These are phyloP conservation scores for Colletotrichum nymphaeae DNA, from an alignment of 2,329 filamentous ascomycete species.

Conservation along the genomic window DNA sequence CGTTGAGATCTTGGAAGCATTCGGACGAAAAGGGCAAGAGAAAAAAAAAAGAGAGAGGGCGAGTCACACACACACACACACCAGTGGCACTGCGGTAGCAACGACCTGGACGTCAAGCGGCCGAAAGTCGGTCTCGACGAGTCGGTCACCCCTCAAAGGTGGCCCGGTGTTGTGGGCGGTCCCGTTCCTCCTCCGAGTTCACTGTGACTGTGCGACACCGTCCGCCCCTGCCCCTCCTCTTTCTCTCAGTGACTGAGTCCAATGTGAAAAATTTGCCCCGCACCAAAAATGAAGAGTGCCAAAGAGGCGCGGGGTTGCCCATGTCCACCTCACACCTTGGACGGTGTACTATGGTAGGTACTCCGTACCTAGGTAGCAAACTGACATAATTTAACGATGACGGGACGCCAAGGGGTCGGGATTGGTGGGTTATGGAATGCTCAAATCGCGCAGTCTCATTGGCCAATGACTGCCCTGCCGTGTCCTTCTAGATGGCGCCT, in stretches of 20 bases:
- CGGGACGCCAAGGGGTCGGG: slow-evolving; percentile 10
- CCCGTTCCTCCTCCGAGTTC: neutral
- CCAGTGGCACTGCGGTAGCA: too few species aligned
- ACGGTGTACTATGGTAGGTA: too few species aligned
- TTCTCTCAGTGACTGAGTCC: neutral
- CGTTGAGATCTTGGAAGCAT: slow-evolving; percentile 9
- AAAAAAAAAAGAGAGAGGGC: neutral
- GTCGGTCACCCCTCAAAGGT: slow-evolving; percentile 5
- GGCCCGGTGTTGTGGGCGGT: neutral
- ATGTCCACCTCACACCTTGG: neutral
- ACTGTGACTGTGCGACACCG: neutral
- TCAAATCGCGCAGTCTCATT: neutral
- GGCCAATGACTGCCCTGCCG: neutral
- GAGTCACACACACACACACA: slow-evolving; percentile 26
- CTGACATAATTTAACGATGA: neutral
- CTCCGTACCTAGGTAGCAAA: too few species aligned
- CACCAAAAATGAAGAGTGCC: neutral
- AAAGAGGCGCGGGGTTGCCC: slow-evolving; percentile 9
- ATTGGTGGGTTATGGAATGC: neutral
- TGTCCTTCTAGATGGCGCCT: neutral
- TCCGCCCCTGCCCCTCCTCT: neutral
- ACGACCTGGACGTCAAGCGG: slow-evolving; percentile 25
- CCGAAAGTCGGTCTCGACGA: slow-evolving; percentile 32
- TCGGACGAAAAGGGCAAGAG: slow-evolving; percentile 13
- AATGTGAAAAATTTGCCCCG: slow-evolving; percentile 6